A percentile compares a stretch with the other conserved stretches of the same genome.
Evolutionary conservation across 176 grass and related monocot species (phyloP).

Genomic region (Aegilops longissima): DNA sequence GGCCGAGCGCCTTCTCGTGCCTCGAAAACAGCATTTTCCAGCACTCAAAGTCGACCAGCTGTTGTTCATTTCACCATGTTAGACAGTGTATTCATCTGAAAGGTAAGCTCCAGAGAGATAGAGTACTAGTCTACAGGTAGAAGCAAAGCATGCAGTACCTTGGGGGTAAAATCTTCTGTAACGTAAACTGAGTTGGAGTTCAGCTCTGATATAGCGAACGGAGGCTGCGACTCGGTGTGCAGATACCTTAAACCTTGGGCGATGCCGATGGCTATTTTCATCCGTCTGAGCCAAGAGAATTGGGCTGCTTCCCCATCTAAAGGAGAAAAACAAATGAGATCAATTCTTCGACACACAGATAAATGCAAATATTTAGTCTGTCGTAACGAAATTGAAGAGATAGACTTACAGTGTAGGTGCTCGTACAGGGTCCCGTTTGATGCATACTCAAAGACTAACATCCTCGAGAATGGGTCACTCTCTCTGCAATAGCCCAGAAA

Average conservation of each 20-base stretch:
- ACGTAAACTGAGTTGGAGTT: conserved; percentile 70
- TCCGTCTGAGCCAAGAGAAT: conserved; percentile 85
- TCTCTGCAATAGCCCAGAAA: conserved; percentile 94
- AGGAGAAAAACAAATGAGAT: not conserved
- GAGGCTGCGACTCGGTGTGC: conserved; percentile 77
- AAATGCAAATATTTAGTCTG: not conserved
- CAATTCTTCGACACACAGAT: not conserved
- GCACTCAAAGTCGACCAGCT: conserved; percentile 98
- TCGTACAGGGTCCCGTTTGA: conserved; percentile 92
- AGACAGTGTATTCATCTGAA: not conserved
- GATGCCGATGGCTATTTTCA: conserved; percentile 93
- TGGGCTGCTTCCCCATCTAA: conserved; percentile 83
- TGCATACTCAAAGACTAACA: conserved; percentile 92
- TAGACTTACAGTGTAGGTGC: conserved; percentile 78
- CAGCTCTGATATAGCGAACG: conserved; percentile 71
- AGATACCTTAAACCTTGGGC: conserved; percentile 77
- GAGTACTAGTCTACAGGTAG: not conserved
- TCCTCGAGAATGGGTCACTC: conserved; percentile 84
- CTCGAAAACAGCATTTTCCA: conserved; percentile 79
- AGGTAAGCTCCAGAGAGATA: not conserved
- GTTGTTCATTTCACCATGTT: not conserved
- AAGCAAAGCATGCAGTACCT: conserved; percentile 32
- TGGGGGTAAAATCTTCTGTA: conserved; percentile 92
- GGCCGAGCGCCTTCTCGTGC: conserved; percentile 42
- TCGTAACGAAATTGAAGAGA: not conserved